A percentile compares a stretch with the other conserved stretches of the same genome.
Conservation (phyloP, 169 alveolate genomes). For the Plasmodium vivax region DNA sequence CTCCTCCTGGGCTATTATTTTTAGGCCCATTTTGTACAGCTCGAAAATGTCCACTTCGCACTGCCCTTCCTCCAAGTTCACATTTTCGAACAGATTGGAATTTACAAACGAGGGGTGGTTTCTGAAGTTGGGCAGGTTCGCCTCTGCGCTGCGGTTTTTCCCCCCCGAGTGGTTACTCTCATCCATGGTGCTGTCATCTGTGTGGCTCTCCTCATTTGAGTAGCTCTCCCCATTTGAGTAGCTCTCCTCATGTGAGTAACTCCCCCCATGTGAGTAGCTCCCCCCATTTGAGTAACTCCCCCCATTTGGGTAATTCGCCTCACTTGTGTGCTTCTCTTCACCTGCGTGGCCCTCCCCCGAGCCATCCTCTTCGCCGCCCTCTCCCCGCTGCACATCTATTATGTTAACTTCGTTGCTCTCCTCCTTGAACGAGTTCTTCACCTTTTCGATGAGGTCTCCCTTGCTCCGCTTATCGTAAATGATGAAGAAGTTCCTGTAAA, state of each 20-base stretch:
- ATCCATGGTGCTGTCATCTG: neutral
- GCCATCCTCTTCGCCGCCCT: neutral
- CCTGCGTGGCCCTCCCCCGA: neutral
- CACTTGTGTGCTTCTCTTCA: neutral
- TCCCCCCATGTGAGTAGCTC: neutral
- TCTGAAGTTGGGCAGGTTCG: constrained; percentile 5
- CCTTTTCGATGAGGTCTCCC: constrained; percentile 28
- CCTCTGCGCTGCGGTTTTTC: neutral
- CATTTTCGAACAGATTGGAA: constrained; percentile 44
- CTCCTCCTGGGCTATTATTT: constrained; percentile 17
- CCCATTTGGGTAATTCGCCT: neutral
- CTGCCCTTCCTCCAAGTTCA: constrained; percentile 7
- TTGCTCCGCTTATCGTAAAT: constrained; percentile 47
- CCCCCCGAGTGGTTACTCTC: neutral
- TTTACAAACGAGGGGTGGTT: constrained; percentile 36
- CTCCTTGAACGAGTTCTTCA: constrained; percentile 36
- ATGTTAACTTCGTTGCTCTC: constrained; percentile 63
- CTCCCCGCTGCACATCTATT: constrained; percentile 14
- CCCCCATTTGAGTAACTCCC: neutral
- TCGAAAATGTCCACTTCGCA: constrained; percentile 14
- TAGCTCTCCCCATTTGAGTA: neutral
- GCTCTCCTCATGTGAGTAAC: neutral
- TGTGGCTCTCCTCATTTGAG: neutral
- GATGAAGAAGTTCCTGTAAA: constrained; percentile 26
- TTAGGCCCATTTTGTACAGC: constrained; percentile 1